A percentile compares a stretch with the other conserved stretches of the same genome.
phyloP scores from a whole-genome alignment of 768 basidiomycete genomes.

The Gautieria morchelliformis region DNA sequence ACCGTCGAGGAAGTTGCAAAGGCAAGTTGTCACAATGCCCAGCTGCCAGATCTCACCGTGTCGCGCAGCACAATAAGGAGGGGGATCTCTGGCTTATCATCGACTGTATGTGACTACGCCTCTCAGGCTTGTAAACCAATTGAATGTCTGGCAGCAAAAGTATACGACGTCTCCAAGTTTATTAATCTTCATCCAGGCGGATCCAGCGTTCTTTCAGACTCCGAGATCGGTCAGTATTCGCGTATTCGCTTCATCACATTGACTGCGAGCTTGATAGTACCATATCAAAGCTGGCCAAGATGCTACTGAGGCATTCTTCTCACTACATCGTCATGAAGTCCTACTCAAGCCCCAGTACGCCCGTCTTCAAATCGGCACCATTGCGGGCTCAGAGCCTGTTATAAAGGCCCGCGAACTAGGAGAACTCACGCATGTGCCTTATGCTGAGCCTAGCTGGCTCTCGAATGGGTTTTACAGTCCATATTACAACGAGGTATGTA shows the following conservation, averaged over 20 bases:
- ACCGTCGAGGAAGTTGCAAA: slow-evolving; percentile 62
- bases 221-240: slow-evolving; percentile 52
- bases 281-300: slow-evolving; percentile 62
- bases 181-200: slow-evolving; percentile 79
- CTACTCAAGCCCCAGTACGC: slow-evolving; percentile 64
- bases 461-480: slow-evolving; percentile 59
- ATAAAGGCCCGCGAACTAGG: slow-evolving; percentile 45
- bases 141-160: slow-evolving; percentile 51
- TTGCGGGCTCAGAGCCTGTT: slow-evolving; percentile 49
- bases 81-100: slow-evolving; percentile 46
- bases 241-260: not conserved
- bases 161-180: slow-evolving; percentile 77
- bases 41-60: not conserved
- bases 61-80: slow-evolving; percentile 55
- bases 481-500: slow-evolving; percentile 61
- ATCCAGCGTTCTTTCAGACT: slow-evolving; percentile 56
- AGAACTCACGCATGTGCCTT: slow-evolving; percentile 66
- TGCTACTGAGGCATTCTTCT: slow-evolving; percentile 80
- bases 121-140: slow-evolving; percentile 36
- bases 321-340: slow-evolving; percentile 81
- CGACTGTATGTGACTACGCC: slow-evolving; percentile 8
- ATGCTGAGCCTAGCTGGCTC: slow-evolving; percentile 84
- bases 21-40: slow-evolving; percentile 27
- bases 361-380: slow-evolving; percentile 61
- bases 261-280: not conserved